A percentile compares a stretch with the other conserved stretches of the same genome.
phyloP scores from a whole-genome alignment of 352 stramenopile genomes.

The Phytophthora fragariaefolia region DNA sequence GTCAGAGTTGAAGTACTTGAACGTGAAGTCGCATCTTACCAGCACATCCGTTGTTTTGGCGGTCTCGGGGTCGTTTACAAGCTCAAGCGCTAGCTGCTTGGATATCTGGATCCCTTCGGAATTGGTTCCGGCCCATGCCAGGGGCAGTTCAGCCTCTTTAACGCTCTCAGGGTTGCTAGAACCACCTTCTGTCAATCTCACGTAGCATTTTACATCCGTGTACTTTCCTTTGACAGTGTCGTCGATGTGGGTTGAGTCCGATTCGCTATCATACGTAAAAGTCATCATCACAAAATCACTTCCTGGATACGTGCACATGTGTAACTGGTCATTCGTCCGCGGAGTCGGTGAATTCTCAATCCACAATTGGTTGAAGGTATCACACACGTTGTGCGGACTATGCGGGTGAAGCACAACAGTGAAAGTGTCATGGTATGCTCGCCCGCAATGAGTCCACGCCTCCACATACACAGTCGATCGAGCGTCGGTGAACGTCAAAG shows the following conservation, averaged over 20 bases:
- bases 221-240: slow-evolving; percentile 32
- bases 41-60: slow-evolving; percentile 13
- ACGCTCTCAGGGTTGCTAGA: not conserved
- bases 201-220: slow-evolving; percentile 35
- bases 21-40: slow-evolving; percentile 23
- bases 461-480: slow-evolving; percentile 51
- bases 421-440: slow-evolving; percentile 33
- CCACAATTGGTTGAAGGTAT: slow-evolving; percentile 28
- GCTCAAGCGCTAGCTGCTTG: slow-evolving; percentile 22
- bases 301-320: slow-evolving; percentile 28
- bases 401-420: slow-evolving; percentile 45
- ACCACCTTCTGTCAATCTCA: slow-evolving; percentile 18
- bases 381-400: slow-evolving; percentile 24
- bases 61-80: slow-evolving; percentile 17
- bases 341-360: slow-evolving; percentile 15
- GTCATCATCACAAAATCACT: slow-evolving; percentile 31
- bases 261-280: slow-evolving; percentile 26
- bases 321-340: not conserved
- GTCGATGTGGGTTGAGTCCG: not conserved
- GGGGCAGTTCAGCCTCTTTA: not conserved
- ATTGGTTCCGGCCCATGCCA: not conserved
- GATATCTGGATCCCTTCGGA: slow-evolving; percentile 10
- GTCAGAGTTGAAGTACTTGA: slow-evolving; percentile 13
- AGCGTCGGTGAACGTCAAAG: slow-evolving; percentile 33
- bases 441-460: slow-evolving; percentile 62